These are phyloP conservation scores for Truncatella angustata DNA, from an alignment of 2,329 filamentous ascomycete species.

Conservation along the genomic window DNA sequence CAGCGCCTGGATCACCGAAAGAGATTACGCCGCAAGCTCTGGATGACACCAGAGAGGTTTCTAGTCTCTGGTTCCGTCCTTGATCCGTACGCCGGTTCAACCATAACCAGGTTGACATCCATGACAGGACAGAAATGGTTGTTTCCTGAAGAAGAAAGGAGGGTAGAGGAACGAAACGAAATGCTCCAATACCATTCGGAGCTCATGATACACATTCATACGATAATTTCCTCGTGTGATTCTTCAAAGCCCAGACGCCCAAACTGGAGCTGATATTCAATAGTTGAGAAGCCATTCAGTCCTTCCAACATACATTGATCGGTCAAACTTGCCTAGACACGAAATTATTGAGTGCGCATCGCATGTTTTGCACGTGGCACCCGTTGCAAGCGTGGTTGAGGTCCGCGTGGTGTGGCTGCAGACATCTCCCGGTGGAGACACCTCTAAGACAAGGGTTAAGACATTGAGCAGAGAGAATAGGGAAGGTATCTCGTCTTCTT, in stretches of 20 bases:
- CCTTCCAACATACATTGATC: background rate
- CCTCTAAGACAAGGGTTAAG: slow-evolving; percentile 22
- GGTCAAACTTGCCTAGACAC: slow-evolving; percentile 10
- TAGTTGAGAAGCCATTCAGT: slow-evolving; percentile 11
- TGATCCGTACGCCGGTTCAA: too few relatives aligned
- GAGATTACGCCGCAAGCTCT: background rate
- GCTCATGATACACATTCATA: background rate
- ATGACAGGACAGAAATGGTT: too few relatives aligned
- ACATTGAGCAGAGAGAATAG: slow-evolving; percentile 10
- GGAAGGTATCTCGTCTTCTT: too few relatives aligned
- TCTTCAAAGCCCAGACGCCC: background rate
- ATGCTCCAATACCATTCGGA: background rate
- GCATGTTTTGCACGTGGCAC: slow-evolving; percentile 20
- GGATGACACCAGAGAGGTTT: slow-evolving; percentile 11
- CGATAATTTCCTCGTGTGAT: background rate
- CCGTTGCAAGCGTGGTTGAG: slow-evolving; percentile 7
- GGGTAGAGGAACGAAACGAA: background rate
- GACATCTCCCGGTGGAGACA: slow-evolving; percentile 7
- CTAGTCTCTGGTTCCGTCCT: background rate
- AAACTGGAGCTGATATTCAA: slow-evolving; percentile 5
- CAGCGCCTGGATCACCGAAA: background rate
- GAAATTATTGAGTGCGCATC: slow-evolving; percentile 3
- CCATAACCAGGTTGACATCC: too few relatives aligned
- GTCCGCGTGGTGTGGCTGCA: slow-evolving; percentile 9
- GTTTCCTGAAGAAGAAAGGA: background rate